Conservation (phyloP, 139 green algal species). For the Pseudopediastrum boryanum region DNA sequence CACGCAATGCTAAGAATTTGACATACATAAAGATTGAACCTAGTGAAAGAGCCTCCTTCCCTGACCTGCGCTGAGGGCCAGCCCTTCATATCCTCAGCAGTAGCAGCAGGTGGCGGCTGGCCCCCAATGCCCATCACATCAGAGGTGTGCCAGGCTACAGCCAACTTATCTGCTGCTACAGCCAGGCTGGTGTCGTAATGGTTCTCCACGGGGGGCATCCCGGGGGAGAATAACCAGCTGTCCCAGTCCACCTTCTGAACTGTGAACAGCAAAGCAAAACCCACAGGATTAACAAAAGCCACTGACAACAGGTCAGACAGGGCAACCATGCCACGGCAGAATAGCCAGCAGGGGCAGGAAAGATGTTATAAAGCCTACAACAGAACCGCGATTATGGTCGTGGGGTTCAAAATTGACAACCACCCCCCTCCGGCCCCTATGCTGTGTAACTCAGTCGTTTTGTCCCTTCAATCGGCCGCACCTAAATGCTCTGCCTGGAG, state of each 20-base stretch:
- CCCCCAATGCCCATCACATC: conserved; percentile 71
- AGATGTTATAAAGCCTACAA: too few species aligned
- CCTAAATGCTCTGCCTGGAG: too few species aligned
- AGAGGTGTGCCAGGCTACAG: conserved; percentile 68
- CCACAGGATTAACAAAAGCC: background rate
- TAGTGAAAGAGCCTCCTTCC: too few species aligned
- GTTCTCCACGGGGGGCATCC: conserved; percentile 80
- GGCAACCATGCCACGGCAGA: too few species aligned
- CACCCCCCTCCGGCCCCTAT: too few species aligned
- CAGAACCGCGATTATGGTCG: too few species aligned
- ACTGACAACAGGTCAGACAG: background rate
- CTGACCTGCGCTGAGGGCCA: conserved; percentile 62
- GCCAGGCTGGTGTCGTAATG: conserved; percentile 74
- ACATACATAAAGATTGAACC: too few species aligned
- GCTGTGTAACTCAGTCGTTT: too few species aligned
- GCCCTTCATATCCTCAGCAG: conserved; percentile 58
- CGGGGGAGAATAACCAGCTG: conserved; percentile 74
- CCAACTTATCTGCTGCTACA: conserved; percentile 65
- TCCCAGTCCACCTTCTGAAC: conserved; percentile 76
- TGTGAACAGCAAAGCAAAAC: conserved; percentile 2
- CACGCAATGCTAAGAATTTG: too few species aligned
- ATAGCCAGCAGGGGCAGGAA: too few species aligned
- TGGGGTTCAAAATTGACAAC: too few species aligned
- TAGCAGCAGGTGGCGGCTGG: conserved; percentile 36
- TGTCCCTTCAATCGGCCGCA: too few species aligned